Conservation (phyloP, 306 rosid species). For the Lablab purpureus region DNA sequence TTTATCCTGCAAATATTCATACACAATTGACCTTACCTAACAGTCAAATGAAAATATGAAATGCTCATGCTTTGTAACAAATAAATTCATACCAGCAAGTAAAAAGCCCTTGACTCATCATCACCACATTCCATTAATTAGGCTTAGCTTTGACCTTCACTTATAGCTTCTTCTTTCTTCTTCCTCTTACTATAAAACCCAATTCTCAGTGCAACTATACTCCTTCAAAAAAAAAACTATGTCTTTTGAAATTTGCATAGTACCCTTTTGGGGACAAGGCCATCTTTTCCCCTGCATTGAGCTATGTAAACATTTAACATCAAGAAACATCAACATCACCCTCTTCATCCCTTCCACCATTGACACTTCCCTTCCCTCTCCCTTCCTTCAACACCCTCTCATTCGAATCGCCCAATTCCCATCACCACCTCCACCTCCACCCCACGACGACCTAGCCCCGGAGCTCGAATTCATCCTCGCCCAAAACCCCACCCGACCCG, state of each 20-base stretch:
- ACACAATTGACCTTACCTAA: neutral
- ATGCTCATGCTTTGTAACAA: neutral
- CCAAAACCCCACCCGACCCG: slow-evolving; percentile 48
- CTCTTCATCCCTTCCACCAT: slow-evolving; percentile 56
- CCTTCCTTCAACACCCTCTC: slow-evolving; percentile 55
- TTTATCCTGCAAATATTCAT: neutral
- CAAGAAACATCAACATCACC: slow-evolving; percentile 51
- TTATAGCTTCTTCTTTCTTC: neutral
- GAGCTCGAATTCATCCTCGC: slow-evolving; percentile 55
- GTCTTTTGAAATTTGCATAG: slow-evolving; percentile 60
- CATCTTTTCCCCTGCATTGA: slow-evolving; percentile 72
- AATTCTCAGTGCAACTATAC: neutral
- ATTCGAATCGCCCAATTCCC: slow-evolving; percentile 53
- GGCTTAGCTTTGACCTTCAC: neutral
- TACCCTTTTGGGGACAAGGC: slow-evolving; percentile 72
- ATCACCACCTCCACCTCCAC: slow-evolving; percentile 2
- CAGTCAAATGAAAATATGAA: neutral
- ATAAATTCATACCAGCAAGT: neutral
- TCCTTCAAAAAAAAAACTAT: neutral
- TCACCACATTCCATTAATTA: neutral
- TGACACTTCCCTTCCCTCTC: slow-evolving; percentile 59
- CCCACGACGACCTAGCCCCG: slow-evolving; percentile 1
- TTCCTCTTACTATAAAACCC: neutral
- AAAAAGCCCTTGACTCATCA: neutral
- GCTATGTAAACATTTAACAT: slow-evolving; percentile 67